phyloP scores from a whole-genome alignment of 495 filamentous ascomycete species.

The Lepraria neglecta region DNA sequence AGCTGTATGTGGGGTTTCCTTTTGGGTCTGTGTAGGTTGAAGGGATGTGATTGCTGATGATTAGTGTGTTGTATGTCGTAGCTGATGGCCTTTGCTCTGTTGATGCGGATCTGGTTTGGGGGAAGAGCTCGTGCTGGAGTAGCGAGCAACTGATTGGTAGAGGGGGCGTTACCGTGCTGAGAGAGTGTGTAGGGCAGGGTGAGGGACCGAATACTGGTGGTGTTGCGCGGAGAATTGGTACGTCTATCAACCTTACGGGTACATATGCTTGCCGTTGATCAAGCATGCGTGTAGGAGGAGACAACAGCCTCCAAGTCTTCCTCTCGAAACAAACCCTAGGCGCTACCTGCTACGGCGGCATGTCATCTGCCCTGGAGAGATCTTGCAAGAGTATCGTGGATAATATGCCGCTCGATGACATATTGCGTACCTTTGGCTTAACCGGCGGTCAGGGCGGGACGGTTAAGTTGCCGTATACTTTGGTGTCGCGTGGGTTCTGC shows the following conservation, averaged over 20 bases:
- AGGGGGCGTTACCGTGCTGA: neutral
- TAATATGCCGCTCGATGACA: neutral
- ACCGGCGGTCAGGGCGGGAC: neutral
- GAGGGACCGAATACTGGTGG: neutral
- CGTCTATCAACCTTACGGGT: neutral
- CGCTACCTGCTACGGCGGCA: neutral
- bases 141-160: neutral
- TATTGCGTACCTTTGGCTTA: neutral
- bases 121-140: neutral
- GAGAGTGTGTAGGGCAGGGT: neutral
- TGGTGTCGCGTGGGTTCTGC: neutral
- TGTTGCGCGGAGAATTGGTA: neutral
- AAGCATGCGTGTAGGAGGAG: neutral
- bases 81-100: neutral
- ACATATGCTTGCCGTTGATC: neutral
- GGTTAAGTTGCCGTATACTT: neutral
- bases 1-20: neutral
- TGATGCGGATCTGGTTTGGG: neutral
- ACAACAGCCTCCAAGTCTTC: conserved; percentile 1
- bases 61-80: neutral
- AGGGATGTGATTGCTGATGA: too few species aligned
- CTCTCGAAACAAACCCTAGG: neutral
- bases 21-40: too few species aligned
- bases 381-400: neutral
- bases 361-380: neutral